Percentiles rank a stretch among this genome's conserved stretches.
Evolutionary conservation across 495 filamentous ascomycete species (phyloP).

Genomic region (Glonium stellatum): DNA sequence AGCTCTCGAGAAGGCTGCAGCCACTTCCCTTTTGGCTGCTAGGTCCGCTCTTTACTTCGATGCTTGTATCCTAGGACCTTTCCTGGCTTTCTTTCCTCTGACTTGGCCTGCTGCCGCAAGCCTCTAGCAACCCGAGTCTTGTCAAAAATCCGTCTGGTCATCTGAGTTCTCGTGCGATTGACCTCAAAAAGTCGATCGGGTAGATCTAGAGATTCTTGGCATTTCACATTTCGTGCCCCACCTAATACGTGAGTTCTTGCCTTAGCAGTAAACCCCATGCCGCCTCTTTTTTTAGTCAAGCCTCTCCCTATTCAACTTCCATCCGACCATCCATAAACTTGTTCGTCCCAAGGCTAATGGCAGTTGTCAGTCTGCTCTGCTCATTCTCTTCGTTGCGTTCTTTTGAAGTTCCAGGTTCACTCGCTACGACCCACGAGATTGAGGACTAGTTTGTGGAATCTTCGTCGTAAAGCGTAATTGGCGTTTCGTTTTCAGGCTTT

Average conservation of each 20-base stretch:
- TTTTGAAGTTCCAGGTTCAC: not conserved
- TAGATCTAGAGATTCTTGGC: not conserved
- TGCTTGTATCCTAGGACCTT: constrained; percentile 10
- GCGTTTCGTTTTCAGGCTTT: constrained; percentile 2
- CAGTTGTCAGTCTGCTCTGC: not conserved
- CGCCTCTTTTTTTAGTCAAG: not conserved
- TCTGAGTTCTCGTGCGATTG: constrained; percentile 1
- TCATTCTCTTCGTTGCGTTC: not conserved
- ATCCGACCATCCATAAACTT: not conserved
- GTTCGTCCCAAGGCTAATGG: not conserved
- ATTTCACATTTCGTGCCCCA: constrained; percentile 2
- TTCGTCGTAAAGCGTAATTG: not conserved
- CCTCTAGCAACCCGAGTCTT: constrained; percentile 5
- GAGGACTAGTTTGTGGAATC: constrained; percentile 1
- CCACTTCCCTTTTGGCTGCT: constrained; percentile 23
- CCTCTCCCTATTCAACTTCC: not conserved
- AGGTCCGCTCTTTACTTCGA: constrained; percentile 1
- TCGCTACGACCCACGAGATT: not conserved
- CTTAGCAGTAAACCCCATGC: constrained; percentile 1
- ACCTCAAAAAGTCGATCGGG: not conserved
- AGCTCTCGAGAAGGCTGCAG: constrained; percentile 16
- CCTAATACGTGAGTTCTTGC: constrained; percentile 4
- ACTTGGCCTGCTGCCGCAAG: constrained; percentile 21
- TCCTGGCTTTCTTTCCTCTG: constrained; percentile 23
- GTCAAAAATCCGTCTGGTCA: not conserved